A percentile compares a stretch with the other conserved stretches of the same genome.
Evolutionary conservation across 2,329 filamentous ascomycete genomes (phyloP).

Genomic region (Hymenoscyphus occultus): DNA sequence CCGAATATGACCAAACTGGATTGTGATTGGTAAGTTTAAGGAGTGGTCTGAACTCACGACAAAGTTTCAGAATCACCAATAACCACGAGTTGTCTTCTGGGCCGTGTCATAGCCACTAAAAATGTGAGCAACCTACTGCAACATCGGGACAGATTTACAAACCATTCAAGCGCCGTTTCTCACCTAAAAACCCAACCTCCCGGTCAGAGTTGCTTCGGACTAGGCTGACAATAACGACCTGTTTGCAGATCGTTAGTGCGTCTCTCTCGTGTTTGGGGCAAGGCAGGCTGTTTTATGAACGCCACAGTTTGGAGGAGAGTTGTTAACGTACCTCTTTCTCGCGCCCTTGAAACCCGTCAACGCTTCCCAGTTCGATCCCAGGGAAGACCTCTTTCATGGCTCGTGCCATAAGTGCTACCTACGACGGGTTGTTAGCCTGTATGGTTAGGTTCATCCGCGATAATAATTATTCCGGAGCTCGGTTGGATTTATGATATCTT

Average conservation of each 20-base stretch:
- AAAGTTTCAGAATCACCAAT: conserved; percentile 93
- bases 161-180: conserved; percentile 92
- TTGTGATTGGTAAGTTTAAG: conserved; percentile 10
- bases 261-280: background rate
- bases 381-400: conserved; percentile 78
- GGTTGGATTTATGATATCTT: background rate
- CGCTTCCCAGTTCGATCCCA: conserved; percentile 89
- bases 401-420: conserved; percentile 73
- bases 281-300: background rate
- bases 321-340: conserved; percentile 70
- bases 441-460: background rate
- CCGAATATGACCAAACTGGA: conserved; percentile 17
- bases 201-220: conserved; percentile 84
- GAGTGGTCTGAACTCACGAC: conserved; percentile 58
- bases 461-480: background rate
- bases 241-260: background rate
- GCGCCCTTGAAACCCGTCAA: conserved; percentile 94
- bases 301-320: background rate
- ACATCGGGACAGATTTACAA: conserved; percentile 37
- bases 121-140: conserved; percentile 4
- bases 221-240: conserved; percentile 83
- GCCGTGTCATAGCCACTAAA: conserved; percentile 92
- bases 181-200: conserved; percentile 89
- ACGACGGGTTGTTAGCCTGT: background rate
- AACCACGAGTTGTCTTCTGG: conserved; percentile 83